Conservation (phyloP, 73 alveolate species). For the Paraurostyla sp. region DNA sequence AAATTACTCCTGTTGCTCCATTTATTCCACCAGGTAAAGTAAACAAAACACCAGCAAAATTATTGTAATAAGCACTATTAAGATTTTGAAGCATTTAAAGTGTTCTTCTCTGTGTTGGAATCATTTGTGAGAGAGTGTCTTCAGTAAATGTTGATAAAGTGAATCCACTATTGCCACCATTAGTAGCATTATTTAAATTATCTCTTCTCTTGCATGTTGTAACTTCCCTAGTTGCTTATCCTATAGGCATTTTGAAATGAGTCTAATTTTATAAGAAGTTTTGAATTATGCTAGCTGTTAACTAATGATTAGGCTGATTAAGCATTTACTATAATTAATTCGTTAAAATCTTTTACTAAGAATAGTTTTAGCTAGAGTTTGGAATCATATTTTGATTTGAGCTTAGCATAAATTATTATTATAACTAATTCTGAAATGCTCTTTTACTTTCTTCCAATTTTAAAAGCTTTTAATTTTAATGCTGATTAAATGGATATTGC, state of each 20-base stretch:
- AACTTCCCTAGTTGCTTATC: slow-evolving; percentile 11
- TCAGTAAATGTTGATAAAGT: slow-evolving; percentile 37
- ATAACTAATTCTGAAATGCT: not conserved
- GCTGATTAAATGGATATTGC: not conserved
- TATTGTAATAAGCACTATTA: slow-evolving; percentile 11
- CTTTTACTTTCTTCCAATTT: not conserved
- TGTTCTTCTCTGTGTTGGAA: slow-evolving; percentile 15
- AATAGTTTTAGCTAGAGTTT: too few species aligned
- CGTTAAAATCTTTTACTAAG: too few species aligned
- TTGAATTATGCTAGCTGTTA: slow-evolving; percentile 33
- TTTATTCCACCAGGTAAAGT: slow-evolving; percentile 38
- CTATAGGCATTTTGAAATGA: not conserved
- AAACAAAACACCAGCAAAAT: slow-evolving; percentile 34
- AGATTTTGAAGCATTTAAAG: not conserved
- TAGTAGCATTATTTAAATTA: not conserved
- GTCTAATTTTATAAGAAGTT: slow-evolving; percentile 27
- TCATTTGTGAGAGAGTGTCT: slow-evolving; percentile 27
- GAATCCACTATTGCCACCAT: slow-evolving; percentile 35
- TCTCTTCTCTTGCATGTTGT: slow-evolving; percentile 30
- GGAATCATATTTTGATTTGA: too few species aligned
- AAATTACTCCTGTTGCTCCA: not conserved
- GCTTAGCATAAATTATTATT: too few species aligned
- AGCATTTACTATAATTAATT: too few species aligned
- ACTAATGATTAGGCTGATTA: not conserved
- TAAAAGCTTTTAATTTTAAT: not conserved